Base-by-base conservation (phyloP, 2,329 filamentous ascomycete species). In the Monosporascus sp. region DNA sequence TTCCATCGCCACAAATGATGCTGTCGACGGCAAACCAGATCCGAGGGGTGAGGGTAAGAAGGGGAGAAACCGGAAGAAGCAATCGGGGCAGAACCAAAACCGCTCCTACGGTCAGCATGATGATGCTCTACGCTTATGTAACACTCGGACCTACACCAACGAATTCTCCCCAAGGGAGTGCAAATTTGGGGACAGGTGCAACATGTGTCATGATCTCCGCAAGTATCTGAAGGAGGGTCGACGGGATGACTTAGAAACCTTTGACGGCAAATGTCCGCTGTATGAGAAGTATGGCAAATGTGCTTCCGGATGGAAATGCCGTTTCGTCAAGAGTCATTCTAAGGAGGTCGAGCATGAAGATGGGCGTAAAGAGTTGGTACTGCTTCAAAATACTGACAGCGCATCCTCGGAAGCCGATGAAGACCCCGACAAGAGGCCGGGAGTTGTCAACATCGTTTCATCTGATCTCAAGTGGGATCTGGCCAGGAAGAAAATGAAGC, bases 271-370 rank as follows among this genome's bases (percentile, higher is more conserved):
- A 56, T 99, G 94, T 65, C 93, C 92, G 1, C 81, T 96, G 8
- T 97, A 84, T 69, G 85, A 89, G 59, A 76, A 77, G 17, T 82
- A 87, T 58, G 92, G 92, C 14, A 83, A 78, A 56, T 99, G 94
- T 63, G 80, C 82, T 48, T 83, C 87, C 15, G 94, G 94, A 6
- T 99, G 93, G 92, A 96, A 93, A 68, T 99, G 94, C 68, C 87
- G 93, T 22, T 96, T 97, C 65, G 88, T 90, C 37, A 81, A 81
- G 57, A 95, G 90, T 57, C 94, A 99, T 71, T 94, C 90, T 63
- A 79, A 85, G 57, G 93, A 97, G 71, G 72, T 89, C 24, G 83
- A 88, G 59, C 83, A 78, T 20, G 84, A 86, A 51, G 92, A 96
- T 68, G 93, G 91, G 8, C 82, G 82, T 60, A 90, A 89, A 63